Percentiles rank a stretch among this genome's conserved stretches.
These are phyloP conservation scores for Rhizophagus sp. DNA, from an alignment of 192 early-diverging fungal species.

Conservation along the genomic window DNA sequence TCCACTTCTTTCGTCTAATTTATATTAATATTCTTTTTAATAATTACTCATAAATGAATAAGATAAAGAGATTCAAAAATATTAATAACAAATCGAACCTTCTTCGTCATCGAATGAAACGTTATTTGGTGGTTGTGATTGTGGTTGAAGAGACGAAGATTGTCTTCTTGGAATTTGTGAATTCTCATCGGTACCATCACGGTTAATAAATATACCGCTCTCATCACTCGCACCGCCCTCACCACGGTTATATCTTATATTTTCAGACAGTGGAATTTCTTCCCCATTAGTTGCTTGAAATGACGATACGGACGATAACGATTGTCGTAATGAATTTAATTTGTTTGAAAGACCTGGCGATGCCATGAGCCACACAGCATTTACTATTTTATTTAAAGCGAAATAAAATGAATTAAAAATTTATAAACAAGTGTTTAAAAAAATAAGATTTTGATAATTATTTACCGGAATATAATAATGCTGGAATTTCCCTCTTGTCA, in stretches of 20 bases:
- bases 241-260: background rate
- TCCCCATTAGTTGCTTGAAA: slow-evolving; percentile 20
- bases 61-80: background rate
- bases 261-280: slow-evolving; percentile 27
- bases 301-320: background rate
- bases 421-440: background rate
- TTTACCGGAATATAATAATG: slow-evolving; percentile 66
- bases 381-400: slow-evolving; percentile 33
- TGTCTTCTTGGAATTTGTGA: background rate
- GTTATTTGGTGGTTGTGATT: background rate
- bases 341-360: slow-evolving; percentile 39
- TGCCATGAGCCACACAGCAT: slow-evolving; percentile 79
- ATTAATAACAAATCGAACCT: background rate
- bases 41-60: background rate
- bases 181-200: background rate
- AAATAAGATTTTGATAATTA: background rate
- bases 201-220: no score
- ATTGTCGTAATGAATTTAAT: slow-evolving; percentile 30
- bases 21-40: background rate
- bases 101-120: background rate
- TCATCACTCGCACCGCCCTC: background rate
- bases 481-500: slow-evolving; percentile 78
- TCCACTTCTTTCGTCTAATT: slow-evolving; percentile 58
- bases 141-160: background rate
- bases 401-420: background rate